Base-by-base conservation (phyloP, 106 monocot species). In the Platanthera zijinensis region DNA sequence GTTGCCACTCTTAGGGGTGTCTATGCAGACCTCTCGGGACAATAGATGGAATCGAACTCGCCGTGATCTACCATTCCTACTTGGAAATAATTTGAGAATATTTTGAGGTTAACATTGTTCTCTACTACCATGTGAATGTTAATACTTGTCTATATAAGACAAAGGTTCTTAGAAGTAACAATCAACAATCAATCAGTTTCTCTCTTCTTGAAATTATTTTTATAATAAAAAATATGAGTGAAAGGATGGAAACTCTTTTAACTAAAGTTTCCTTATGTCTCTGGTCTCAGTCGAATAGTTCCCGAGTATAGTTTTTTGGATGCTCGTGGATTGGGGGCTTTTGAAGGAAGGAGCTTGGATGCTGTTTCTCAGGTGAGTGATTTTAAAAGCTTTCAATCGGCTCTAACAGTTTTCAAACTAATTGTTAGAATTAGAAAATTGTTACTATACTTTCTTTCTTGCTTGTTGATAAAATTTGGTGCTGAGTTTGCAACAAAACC, bases 231-330 rank as follows among this genome's bases (percentile, higher is more conserved):
- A 59, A 59, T n/a, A 19, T 7, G 5, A 59, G 59, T 10, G 11
- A 67, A 67, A 30, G 67, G 12, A 4, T 32, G 30, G 32, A 67
- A 30, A 10, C 0, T 67, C 11, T 30, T 67, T 67, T 32, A 67
- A 10, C 28, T 67, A 5, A 67, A 67, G 30, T 10, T 67, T 2
- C 30, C 17, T 67, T 10, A 9, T 70, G 79, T 57, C 5, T 79
- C 74, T 19, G 48, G 77, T 74, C 73, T 71, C 48, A 89, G 92
- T 59, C 89, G 69, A 9, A 88, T 95, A 57, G 95, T 95, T 66
- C 92, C 95, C 5, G 95, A 95, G 63, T 95, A 95, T 68, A 95
- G 95, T 73, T 95, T 92, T 78, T 80, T 95, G 75, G 95, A 95
- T 85, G 95, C 95, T 12, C 85, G 95, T 67, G 95, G 95, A 64